Conservation (phyloP, 176 grass and related monocot species). For the Coix lacrymajobi region DNA sequence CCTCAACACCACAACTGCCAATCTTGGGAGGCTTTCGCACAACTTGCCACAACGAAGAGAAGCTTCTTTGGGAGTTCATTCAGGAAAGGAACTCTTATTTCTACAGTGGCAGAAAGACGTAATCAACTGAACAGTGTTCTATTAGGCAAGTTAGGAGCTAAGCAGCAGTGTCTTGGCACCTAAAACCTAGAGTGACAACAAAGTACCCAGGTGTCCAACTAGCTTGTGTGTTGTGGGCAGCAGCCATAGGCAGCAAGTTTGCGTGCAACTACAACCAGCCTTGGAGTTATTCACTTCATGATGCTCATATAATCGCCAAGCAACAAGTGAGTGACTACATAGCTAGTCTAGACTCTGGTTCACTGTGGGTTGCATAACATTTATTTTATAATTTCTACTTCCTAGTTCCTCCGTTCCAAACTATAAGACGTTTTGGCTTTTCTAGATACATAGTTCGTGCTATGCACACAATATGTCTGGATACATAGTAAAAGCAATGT, state of each 20-base stretch:
- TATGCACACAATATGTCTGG: too few relatives aligned
- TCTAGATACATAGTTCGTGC: too few relatives aligned
- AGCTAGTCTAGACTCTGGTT: background rate
- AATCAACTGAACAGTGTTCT: background rate
- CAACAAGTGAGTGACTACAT: background rate
- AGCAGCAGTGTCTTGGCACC: background rate
- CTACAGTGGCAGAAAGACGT: background rate
- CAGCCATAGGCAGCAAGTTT: background rate
- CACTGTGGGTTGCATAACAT: background rate
- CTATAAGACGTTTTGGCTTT: too few relatives aligned
- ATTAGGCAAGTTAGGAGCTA: background rate
- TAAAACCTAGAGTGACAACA: background rate
- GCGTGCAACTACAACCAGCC: background rate
- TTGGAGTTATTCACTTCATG: background rate
- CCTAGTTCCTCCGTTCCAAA: too few relatives aligned
- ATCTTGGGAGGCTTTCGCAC: background rate
- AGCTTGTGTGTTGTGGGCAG: background rate
- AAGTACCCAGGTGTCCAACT: background rate
- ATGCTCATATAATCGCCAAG: background rate
- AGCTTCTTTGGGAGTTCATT: background rate
- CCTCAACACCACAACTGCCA: background rate
- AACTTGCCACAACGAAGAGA: background rate
- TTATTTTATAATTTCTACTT: background rate
- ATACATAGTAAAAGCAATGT: too few relatives aligned
- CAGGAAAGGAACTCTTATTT: slow-evolving; percentile 6